Evolutionary conservation across 2,329 filamentous ascomycete species (phyloP).

Genomic region (Colletotrichum neosansevieriae): DNA sequence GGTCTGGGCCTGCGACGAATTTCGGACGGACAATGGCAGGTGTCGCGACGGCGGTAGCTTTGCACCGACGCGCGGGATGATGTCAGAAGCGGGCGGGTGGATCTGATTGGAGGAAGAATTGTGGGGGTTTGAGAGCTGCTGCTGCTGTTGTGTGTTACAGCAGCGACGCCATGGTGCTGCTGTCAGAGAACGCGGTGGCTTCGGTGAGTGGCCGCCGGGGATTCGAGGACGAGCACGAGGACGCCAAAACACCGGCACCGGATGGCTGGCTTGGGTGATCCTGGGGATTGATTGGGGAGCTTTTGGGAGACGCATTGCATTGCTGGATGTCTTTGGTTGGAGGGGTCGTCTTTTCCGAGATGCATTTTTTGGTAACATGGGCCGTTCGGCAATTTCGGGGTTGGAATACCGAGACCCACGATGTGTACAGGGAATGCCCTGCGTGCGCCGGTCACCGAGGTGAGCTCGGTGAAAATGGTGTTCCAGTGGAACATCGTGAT

Average conservation of each 20-base stretch:
- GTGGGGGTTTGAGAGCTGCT: constrained; percentile 29
- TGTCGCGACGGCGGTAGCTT: constrained; percentile 16
- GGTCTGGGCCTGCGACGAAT: constrained; percentile 8
- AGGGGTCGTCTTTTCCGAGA: not conserved
- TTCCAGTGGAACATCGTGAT: too few relatives aligned
- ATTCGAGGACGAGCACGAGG: not conserved
- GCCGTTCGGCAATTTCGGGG: constrained; percentile 8
- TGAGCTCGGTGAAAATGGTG: not conserved
- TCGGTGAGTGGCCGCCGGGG: not conserved
- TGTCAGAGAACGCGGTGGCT: not conserved
- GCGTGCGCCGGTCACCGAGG: constrained; percentile 7
- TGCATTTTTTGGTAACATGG: constrained; percentile 15
- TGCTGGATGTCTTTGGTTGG: not conserved
- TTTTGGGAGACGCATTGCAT: constrained; percentile 22
- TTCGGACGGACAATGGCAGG: constrained; percentile 22
- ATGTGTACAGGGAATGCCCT: not conserved
- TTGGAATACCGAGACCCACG: not conserved
- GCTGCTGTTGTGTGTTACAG: not conserved
- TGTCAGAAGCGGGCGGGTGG: constrained; percentile 35
- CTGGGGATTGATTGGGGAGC: constrained; percentile 22
- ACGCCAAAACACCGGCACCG: not conserved
- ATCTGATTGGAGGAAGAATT: constrained; percentile 41
- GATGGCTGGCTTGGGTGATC: constrained; percentile 18
- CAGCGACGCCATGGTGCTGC: not conserved
- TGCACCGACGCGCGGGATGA: constrained; percentile 39